These are phyloP conservation scores for Fraxinus cuspidata DNA, from an alignment of 257 asterid genomes.

Conservation along the genomic window DNA sequence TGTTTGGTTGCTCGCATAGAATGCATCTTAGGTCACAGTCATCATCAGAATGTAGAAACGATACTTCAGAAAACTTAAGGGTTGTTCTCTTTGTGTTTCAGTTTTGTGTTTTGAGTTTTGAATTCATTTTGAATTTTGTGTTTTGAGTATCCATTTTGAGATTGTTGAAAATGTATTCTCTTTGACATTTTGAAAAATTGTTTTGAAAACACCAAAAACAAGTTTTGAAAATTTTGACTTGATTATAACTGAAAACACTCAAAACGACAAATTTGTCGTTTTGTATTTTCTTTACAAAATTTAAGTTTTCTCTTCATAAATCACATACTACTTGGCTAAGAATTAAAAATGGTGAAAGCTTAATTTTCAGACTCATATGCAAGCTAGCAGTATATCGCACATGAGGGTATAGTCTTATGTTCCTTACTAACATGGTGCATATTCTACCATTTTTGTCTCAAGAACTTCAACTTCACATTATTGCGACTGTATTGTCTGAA, in stretches of 20 bases:
- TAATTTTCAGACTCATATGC: background rate
- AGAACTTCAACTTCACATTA: constrained; percentile 2
- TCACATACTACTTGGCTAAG: background rate
- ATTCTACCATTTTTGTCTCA: background rate
- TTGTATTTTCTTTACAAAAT: no score
- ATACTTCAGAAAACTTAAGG: constrained; percentile 46
- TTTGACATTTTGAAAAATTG: no score
- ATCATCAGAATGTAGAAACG: constrained; percentile 47
- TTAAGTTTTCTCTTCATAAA: background rate
- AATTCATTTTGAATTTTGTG: no score
- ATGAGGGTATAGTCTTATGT: background rate
- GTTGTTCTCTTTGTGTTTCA: no score
- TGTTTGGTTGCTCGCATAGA: constrained; percentile 71
- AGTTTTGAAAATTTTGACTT: no score
- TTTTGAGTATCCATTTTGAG: no score
- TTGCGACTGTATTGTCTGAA: background rate
- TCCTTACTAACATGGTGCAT: background rate
- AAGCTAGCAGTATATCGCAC: background rate
- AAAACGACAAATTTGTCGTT: no score
- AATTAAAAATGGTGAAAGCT: background rate
- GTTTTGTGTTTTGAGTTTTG: no score
- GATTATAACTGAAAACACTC: no score
- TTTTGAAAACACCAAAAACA: no score
- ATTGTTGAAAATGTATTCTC: no score
- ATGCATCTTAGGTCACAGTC: constrained; percentile 43